Conservation (phyloP, 176 grass and related monocot genomes). For the Oryza australiensis region DNA sequence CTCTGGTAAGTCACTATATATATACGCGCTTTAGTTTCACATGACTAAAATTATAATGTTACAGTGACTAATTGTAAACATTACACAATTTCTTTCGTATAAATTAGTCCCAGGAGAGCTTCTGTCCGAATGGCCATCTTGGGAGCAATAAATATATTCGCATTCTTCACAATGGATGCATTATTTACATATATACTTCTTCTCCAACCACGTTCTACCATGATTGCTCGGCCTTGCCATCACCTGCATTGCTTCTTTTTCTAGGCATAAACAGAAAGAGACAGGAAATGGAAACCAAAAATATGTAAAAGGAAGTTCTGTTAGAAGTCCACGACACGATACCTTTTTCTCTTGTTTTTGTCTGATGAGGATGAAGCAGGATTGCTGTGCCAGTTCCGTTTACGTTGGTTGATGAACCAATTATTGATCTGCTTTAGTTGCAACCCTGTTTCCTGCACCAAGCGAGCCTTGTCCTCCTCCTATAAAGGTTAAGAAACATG, state of each 20-base stretch:
- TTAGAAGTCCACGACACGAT: background rate
- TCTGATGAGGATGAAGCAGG: constrained; percentile 57
- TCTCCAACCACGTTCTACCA: constrained; percentile 32
- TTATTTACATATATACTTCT: constrained; percentile 24
- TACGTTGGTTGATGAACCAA: constrained; percentile 99
- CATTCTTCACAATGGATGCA: constrained; percentile 26
- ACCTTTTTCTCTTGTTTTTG: constrained; percentile 98
- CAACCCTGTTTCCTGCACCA: constrained; percentile 93
- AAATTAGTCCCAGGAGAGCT: background rate
- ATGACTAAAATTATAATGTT: constrained; percentile 38
- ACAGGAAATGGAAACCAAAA: background rate
- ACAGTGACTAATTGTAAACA: constrained; percentile 31
- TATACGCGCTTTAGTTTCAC: constrained; percentile 8
- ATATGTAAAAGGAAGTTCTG: background rate
- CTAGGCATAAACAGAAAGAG: constrained; percentile 32
- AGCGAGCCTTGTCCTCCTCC: constrained; percentile 91
- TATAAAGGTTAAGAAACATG: constrained; percentile 24
- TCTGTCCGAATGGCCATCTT: background rate
- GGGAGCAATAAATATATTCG: constrained; percentile 34
- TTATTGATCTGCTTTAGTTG: constrained; percentile 99
- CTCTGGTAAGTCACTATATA: constrained; percentile 23
- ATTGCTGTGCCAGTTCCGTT: constrained; percentile 97
- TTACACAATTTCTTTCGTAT: background rate
- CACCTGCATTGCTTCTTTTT: constrained; percentile 68
- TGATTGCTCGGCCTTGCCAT: constrained; percentile 48